phyloP scores from a whole-genome alignment of 305 asterid genomes.

The Fraxinus sp. region DNA sequence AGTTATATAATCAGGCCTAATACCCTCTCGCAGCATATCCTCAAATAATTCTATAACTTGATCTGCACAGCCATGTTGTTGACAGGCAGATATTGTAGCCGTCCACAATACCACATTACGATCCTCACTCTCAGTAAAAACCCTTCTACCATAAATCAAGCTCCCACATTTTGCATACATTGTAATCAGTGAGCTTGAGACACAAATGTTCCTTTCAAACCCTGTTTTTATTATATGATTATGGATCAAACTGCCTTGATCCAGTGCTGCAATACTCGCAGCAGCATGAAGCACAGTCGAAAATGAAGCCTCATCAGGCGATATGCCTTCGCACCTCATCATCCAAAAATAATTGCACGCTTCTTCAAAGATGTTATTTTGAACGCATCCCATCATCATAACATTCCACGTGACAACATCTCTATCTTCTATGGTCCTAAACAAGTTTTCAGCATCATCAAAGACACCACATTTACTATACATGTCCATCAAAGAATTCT shows the following conservation, averaged over 20 bases:
- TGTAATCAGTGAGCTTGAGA: constrained; percentile 43
- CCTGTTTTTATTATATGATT: constrained; percentile 45
- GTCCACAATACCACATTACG: constrained; percentile 55
- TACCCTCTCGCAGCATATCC: constrained; percentile 41
- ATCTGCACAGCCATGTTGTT: constrained; percentile 46
- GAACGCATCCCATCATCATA: constrained; percentile 47
- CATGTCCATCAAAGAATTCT: constrained; percentile 45
- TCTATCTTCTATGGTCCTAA: constrained; percentile 32
- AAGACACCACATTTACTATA: constrained; percentile 38
- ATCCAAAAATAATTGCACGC: constrained; percentile 46
- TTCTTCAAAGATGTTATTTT: constrained; percentile 41
- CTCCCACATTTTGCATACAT: constrained; percentile 64
- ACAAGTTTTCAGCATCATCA: constrained; percentile 44
- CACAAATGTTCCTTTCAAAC: constrained; percentile 31
- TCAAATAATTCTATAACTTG: constrained; percentile 45
- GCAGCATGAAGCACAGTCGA: constrained; percentile 48
- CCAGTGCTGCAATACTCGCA: constrained; percentile 39
- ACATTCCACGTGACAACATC: constrained; percentile 60
- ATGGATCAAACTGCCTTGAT: constrained; percentile 46
- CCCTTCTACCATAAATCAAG: constrained; percentile 40
- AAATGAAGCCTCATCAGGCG: constrained; percentile 43
- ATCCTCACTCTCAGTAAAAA: constrained; percentile 34
- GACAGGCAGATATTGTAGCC: constrained; percentile 52
- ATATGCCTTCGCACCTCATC: constrained; percentile 46
- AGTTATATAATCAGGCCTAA: constrained; percentile 50